Conservation (phyloP, 768 basidiomycete genomes). For the Candolleomyces eurysporus region DNA sequence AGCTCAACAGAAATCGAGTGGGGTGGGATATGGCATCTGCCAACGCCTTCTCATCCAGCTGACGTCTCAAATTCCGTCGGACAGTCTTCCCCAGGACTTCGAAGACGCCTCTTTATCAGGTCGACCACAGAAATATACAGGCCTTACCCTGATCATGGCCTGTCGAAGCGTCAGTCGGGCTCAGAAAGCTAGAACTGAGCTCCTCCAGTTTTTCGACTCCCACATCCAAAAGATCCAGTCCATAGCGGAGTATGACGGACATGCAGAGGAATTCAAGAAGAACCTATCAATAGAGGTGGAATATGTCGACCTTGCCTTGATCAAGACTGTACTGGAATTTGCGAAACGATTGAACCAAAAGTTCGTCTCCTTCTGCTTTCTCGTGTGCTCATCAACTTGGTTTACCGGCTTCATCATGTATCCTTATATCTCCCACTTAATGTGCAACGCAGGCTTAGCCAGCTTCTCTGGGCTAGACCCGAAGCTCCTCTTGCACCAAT, state of each 20-base stretch:
- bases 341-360: slow-evolving; percentile 47
- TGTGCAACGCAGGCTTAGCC: slow-evolving; percentile 77
- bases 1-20: slow-evolving; percentile 40
- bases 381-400: neutral
- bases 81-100: slow-evolving; percentile 48
- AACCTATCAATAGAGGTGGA: slow-evolving; percentile 62
- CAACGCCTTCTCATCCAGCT: slow-evolving; percentile 73
- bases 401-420: slow-evolving; percentile 46
- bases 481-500: slow-evolving; percentile 33
- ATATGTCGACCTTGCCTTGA: slow-evolving; percentile 59
- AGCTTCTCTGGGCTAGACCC: slow-evolving; percentile 46
- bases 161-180: slow-evolving; percentile 70
- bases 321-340: slow-evolving; percentile 63
- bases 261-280: slow-evolving; percentile 55
- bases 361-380: slow-evolving; percentile 40
- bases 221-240: slow-evolving; percentile 41
- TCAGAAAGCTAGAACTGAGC: slow-evolving; percentile 53
- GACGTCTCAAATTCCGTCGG: slow-evolving; percentile 46
- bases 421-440: slow-evolving; percentile 76
- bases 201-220: slow-evolving; percentile 53
- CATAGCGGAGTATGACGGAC: slow-evolving; percentile 42
- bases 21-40: slow-evolving; percentile 82
- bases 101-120: slow-evolving; percentile 20
- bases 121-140: slow-evolving; percentile 34
- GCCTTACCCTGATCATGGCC: slow-evolving; percentile 76